Base-by-base conservation (phyloP, 768 basidiomycete species). In the Rubroboletus pulcherrimus region DNA sequence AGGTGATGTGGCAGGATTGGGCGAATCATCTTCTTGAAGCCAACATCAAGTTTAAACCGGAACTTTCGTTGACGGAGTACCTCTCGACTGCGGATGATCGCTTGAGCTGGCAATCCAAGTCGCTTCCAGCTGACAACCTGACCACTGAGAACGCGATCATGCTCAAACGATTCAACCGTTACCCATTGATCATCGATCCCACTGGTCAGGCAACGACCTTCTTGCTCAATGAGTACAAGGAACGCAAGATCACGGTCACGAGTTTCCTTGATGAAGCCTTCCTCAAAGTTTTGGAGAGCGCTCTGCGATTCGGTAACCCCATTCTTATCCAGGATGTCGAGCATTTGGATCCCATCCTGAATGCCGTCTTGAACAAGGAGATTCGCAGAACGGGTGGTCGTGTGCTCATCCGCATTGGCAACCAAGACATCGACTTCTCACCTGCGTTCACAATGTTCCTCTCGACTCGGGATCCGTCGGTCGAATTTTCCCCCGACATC, bases 361-460 rank as follows among this genome's bases (percentile, higher is more conserved):
- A 99, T 65, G 89, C 94, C 2, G 95, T 99, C 30, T 80, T 99
- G 60, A 99, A 99, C 79, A 92, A 86, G 65, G 97, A 99, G 73
- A 92, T 98, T 49, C 82, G 94, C 37, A 83, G 95, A 29, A 97
- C 97, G 2, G 97, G 97, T 41, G 97, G 97, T 41, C 93, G 97
- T 71, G 94, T 98, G 14, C 83, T 98, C 39, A 97, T 99, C 59
- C 91, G 97, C 37, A 78, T 98, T 21, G 96, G 97, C 5, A 98
- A 81, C 67, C 97, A 99, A 75, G 97, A 99, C 63, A 98, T 99
- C 71, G 97, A 99, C 70, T 98, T 98, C 71, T 99, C 97, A 0
- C 97, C 97, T 7, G 87, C 97, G n/a, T 99, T 99, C 79, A 97
- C 93, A 6, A 95, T 99, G 93, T 99, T 99, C 84, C 80, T 99